Evolutionary conservation across 2,329 filamentous ascomycete species (phyloP).

Genomic region (Hypoxylon sp.): DNA sequence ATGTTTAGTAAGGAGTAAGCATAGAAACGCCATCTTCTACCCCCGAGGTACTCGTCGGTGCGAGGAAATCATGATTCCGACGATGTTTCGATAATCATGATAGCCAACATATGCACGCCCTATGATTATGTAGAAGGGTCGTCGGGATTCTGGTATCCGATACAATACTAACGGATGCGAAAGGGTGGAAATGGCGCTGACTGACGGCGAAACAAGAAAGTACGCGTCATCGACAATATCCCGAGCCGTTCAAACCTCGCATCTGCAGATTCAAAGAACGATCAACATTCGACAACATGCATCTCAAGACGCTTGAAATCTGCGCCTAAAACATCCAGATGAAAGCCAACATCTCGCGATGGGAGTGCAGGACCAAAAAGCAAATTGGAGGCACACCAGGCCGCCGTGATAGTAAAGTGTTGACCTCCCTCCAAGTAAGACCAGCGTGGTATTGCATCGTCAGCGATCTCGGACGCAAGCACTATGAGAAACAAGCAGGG

Average conservation of each 20-base stretch:
- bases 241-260: background rate
- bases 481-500: conserved; percentile 28
- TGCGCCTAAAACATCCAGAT: conserved; percentile 9
- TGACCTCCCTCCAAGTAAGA: conserved; percentile 40
- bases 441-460: conserved; percentile 35
- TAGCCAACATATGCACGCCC: background rate
- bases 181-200: background rate
- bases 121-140: background rate
- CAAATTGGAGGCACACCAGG: conserved; percentile 14
- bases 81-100: background rate
- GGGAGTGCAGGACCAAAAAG: background rate
- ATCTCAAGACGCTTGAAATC: background rate
- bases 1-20: conserved; percentile 9
- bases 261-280: conserved; percentile 22
- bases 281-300: conserved; percentile 10
- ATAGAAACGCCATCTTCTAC: background rate
- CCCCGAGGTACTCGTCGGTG: background rate
- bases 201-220: background rate
- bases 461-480: conserved; percentile 43
- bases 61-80: background rate
- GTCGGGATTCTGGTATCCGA: conserved; percentile 2
- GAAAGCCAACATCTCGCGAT: conserved; percentile 4
- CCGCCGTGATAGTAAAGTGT: conserved; percentile 26
- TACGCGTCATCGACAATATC: conserved; percentile 3
- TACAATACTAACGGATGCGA: background rate